Conservation (phyloP, 306 rosid genomes). For the Lotus japonicus region DNA sequence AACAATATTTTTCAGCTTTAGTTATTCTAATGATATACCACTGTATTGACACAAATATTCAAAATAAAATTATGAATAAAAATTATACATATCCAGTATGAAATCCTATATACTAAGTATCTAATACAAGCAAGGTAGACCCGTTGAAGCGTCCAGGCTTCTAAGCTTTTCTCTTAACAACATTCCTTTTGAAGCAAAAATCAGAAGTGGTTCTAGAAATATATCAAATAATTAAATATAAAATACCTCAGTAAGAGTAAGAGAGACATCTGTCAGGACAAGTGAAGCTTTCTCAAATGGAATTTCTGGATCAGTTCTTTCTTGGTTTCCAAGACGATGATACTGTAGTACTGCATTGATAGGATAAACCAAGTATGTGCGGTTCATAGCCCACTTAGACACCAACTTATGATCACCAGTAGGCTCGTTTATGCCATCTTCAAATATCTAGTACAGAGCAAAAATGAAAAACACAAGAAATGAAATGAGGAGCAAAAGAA, state of each 20-base stretch:
- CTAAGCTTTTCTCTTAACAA: not conserved
- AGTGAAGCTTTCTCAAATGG: conserved; percentile 89
- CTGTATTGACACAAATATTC: not conserved
- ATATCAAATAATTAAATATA: not conserved
- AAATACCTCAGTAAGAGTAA: conserved; percentile 80
- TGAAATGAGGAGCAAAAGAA: conserved; percentile 4
- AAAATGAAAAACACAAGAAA: conserved; percentile 2
- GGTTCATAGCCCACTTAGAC: conserved; percentile 76
- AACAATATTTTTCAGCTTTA: no score
- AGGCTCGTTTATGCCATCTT: conserved; percentile 84
- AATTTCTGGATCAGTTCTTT: conserved; percentile 69
- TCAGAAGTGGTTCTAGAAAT: conserved; percentile 8
- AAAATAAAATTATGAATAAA: not conserved
- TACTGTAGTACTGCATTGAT: conserved; percentile 78
- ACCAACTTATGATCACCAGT: conserved; percentile 34
- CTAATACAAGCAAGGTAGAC: not conserved
- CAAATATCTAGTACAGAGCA: conserved; percentile 64
- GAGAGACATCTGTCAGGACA: conserved; percentile 71
- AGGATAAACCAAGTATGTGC: conserved; percentile 78
- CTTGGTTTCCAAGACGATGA: conserved; percentile 96
- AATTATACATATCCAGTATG: not conserved
- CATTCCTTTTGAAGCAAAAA: conserved; percentile 2
- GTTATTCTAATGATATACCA: not conserved
- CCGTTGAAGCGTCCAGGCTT: not conserved
- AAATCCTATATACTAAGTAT: not conserved